Conservation (phyloP, 2,329 filamentous ascomycete species). For the Neodidymelliopsis sp. region DNA sequence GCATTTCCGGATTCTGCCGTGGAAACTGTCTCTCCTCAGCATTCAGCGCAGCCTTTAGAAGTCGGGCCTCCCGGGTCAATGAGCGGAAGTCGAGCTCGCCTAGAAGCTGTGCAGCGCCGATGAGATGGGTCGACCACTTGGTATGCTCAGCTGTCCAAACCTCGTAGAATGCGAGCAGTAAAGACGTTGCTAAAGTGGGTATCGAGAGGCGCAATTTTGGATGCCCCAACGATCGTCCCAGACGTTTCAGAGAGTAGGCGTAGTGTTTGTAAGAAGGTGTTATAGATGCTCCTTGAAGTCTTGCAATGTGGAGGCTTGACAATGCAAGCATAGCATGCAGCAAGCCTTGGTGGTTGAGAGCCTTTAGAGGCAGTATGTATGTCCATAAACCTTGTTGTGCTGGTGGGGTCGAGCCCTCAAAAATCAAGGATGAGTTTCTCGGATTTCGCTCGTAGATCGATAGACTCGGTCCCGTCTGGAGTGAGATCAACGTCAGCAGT, state of each 20-base stretch:
- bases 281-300: constrained; percentile 74
- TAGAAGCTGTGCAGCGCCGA: constrained; percentile 82
- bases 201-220: constrained; percentile 75
- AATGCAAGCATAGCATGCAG: constrained; percentile 91
- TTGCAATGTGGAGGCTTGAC: constrained; percentile 86
- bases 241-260: constrained; percentile 79
- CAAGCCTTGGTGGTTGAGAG: constrained; percentile 83
- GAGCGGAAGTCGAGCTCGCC: constrained; percentile 80
- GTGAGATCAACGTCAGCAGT: constrained; percentile 11
- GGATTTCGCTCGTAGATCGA: constrained; percentile 88
- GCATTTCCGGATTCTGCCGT: constrained; percentile 40
- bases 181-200: constrained; percentile 84
- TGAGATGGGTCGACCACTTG: constrained; percentile 93
- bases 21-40: constrained; percentile 49
- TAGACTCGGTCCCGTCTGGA: constrained; percentile 76
- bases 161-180: constrained; percentile 90
- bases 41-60: constrained; percentile 63
- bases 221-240: constrained; percentile 78
- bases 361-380: constrained; percentile 79
- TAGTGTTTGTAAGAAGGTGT: constrained; percentile 92
- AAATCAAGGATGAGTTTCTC: constrained; percentile 72
- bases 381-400: constrained; percentile 61
- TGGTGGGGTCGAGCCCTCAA: constrained; percentile 55
- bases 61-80: constrained; percentile 75
- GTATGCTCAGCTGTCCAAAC: constrained; percentile 93